Base-by-base conservation (phyloP, 169 alveolate species). In the Fabrea salina region DNA sequence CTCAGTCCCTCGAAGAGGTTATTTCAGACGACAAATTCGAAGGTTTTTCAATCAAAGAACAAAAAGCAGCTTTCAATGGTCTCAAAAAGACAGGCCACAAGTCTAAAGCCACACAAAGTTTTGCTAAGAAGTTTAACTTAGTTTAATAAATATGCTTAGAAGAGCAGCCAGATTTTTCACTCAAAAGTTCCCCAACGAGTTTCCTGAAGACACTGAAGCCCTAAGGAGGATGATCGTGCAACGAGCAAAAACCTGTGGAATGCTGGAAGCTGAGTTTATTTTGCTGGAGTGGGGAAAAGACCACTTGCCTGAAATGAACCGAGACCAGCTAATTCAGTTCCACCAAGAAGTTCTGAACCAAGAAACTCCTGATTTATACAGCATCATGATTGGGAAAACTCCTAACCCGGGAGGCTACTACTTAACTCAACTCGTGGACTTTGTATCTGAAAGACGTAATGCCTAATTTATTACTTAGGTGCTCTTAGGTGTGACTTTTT, bases 321-420 rank as follows among this genome's bases (percentile, higher is more conserved):
- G 74, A 5, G 74, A 61, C n/a, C 41, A 61, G 50, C 74, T 61
- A 11, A 61, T 61, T 13, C 74, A 33, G 22, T 61, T 61, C 50
- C 74, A 61, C 13, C 51, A 61, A 13, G 53, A 61, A 3, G 74
- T 61, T 13, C 11, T 61, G 16, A 30, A 61, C 39, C 41, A 27
- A 30, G 74, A 61, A 27, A 61, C 74, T 13, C 50, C 32, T 0
- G 74, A 61, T 11, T 61, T 61, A 30, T 35, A 32, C 1, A 13
- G 39, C 25, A 61, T 61, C 3, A 1, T 61, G 53, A 27, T 61
- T 16, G 74, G 74, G 13, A 47, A 61, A 13, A 7, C n/a, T 8
- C 51, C 41, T 22, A 47, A 61, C 39, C 16, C 32, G 11, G 74
- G 3, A 11, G 8, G 11, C 25, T n/a, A 32, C 8, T 61, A 61